Percentiles rank a stretch among this genome's conserved stretches.
These are phyloP conservation scores for Salix udensis DNA, from an alignment of 345 rosid species.

Conservation along the genomic window DNA sequence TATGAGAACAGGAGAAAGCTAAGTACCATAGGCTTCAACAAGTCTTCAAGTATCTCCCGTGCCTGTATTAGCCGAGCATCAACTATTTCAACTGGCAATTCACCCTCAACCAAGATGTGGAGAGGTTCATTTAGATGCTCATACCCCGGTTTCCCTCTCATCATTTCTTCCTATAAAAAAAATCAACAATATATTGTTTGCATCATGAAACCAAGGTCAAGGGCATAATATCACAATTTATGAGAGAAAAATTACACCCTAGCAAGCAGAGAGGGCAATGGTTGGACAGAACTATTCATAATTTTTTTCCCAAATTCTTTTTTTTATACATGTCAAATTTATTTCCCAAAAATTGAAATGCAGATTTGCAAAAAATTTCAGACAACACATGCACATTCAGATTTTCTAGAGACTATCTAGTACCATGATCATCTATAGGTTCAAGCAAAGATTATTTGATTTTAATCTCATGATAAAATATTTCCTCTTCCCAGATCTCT, in stretches of 20 bases:
- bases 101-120: conserved; percentile 91
- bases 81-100: conserved; percentile 80
- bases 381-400: background rate
- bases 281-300: background rate
- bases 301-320: background rate
- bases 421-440: background rate
- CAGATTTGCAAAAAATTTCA: background rate
- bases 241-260: background rate
- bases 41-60: conserved; percentile 85
- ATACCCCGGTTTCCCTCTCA: conserved; percentile 96
- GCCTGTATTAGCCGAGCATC: conserved; percentile 93
- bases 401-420: background rate
- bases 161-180: conserved; percentile 72
- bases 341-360: background rate
- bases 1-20: background rate
- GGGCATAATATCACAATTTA: background rate
- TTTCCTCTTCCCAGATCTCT: background rate
- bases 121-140: conserved; percentile 96
- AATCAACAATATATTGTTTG: background rate
- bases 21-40: conserved; percentile 81
- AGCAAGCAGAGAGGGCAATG: background rate
- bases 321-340: background rate
- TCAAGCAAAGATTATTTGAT: background rate
- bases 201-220: background rate
- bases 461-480: background rate